A percentile compares a stretch with the other conserved stretches of the same genome.
Conservation (phyloP, 1,284 basidiomycete genomes). For the Anthracocystis setariae region DNA sequence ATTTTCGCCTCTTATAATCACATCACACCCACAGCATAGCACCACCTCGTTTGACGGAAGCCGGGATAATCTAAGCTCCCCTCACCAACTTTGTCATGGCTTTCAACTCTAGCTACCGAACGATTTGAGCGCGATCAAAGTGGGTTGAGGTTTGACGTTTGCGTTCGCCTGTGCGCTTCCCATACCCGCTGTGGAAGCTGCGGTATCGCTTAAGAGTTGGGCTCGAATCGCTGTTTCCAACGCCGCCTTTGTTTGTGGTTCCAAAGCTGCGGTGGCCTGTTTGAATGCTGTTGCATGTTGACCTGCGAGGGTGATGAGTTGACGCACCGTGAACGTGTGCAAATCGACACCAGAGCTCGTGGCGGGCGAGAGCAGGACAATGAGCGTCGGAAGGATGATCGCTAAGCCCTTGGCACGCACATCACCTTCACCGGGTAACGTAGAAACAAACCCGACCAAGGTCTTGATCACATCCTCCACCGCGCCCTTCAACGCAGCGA, state of each 20-base stretch:
- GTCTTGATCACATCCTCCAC: conserved; percentile 84
- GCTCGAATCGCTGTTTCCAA: conserved; percentile 78
- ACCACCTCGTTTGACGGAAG: background rate
- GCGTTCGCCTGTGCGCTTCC: background rate
- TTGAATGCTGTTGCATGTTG: conserved; percentile 82
- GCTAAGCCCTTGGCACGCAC: conserved; percentile 74
- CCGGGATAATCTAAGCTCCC: background rate
- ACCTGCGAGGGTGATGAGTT: conserved; percentile 81
- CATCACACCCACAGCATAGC: conserved; percentile 1
- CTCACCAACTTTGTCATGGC: background rate
- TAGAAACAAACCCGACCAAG: conserved; percentile 73
- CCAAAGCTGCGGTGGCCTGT: conserved; percentile 80
- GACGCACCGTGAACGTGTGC: conserved; percentile 76
- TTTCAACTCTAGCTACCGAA: conserved; percentile 31
- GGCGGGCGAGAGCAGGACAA: conserved; percentile 74
- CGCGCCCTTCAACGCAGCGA: conserved; percentile 71
- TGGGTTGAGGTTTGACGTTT: conserved; percentile 9
- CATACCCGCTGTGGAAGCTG: background rate
- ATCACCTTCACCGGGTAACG: conserved; percentile 28
- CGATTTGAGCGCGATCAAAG: conserved; percentile 50
- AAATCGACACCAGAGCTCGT: conserved; percentile 70
- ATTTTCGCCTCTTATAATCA: conserved; percentile 25
- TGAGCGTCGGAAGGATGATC: conserved; percentile 81
- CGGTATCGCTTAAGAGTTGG: conserved; percentile 23
- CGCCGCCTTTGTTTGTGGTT: conserved; percentile 73